A percentile compares a stretch with the other conserved stretches of the same genome.
Evolutionary conservation across 768 basidiomycete species (phyloP).

Genomic region (Phaeotremella fagi): DNA sequence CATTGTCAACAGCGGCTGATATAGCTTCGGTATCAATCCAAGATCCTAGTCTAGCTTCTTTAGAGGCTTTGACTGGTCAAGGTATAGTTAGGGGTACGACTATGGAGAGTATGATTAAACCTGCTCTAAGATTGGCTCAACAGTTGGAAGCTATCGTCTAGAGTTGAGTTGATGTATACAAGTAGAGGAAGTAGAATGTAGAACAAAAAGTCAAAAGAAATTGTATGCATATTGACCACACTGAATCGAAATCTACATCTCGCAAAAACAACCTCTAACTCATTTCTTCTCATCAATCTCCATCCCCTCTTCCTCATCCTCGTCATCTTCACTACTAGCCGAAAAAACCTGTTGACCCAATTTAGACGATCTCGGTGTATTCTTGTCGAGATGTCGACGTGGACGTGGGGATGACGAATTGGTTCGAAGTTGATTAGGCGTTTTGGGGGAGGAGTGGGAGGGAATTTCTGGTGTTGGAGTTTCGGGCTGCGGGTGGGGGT

Average conservation of each 20-base stretch:
- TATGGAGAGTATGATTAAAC: conserved; percentile 45
- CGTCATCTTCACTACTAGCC: conserved; percentile 12
- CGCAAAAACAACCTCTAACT: neutral
- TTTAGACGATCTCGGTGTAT: conserved; percentile 26
- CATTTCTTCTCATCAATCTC: conserved; percentile 25
- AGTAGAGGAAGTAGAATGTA: too few species aligned
- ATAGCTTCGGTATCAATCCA: conserved; percentile 7
- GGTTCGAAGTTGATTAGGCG: conserved; percentile 11
- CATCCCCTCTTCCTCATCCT: conserved; percentile 24
- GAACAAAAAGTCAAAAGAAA: too few species aligned
- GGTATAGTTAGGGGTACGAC: conserved; percentile 29
- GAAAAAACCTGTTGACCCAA: conserved; percentile 35
- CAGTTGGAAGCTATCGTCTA: conserved; percentile 49
- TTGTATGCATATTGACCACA: neutral
- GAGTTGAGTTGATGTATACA: neutral
- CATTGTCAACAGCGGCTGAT: conserved; percentile 45
- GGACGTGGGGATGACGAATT: conserved; percentile 24
- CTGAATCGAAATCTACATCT: too few species aligned
- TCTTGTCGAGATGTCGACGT: conserved; percentile 12
- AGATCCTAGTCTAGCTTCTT: conserved; percentile 2
- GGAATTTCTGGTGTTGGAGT: neutral
- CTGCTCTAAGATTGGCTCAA: conserved; percentile 45
- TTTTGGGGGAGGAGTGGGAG: conserved; percentile 5
- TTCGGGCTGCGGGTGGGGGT: neutral
- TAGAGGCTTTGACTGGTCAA: conserved; percentile 15